Evolutionary conservation across 768 basidiomycete genomes (phyloP), one percentile per base, ranked within the genome.

Genomic region (Mycena filopes): DNA sequence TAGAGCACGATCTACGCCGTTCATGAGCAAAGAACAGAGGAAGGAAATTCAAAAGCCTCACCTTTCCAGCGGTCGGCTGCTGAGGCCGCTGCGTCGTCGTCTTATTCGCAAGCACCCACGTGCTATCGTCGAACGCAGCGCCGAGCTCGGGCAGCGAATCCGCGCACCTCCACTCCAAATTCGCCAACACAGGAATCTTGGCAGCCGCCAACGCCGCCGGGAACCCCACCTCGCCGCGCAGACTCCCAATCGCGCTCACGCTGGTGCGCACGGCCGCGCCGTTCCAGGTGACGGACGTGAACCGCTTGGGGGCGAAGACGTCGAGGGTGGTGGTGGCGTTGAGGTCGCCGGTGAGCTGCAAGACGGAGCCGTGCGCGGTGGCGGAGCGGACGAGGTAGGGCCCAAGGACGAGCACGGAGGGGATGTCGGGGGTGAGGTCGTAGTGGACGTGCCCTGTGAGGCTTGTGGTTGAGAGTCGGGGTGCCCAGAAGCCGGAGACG

Each of bases 101-200:
- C 70, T 87, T 87, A 67, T 89, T 82, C 11, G 88, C 90, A 38
- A 78, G 60, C 10, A 81, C 78, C 90, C 89, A 92, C 16, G 72
- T 71, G 7, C 80, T 77, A 71, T 92, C 91, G 55, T 86, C 83
- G 70, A 84, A 92, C n/a, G 65, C 73, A 0, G 68, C 41, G 29
- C 73, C 71, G 11, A 89, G 76, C 77, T 92, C 91, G 0, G 91
- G 91, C 40, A 92, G 73, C 61, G 86, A 86, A 68, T 90, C 82
- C 26, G 81, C 79, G 72, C 85, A 90, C 59, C 76, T 84, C 91
- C 91, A 92, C 20, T 78, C 72, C 15, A 79, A 63, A 4, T 74
- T 62, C 5, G 71, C 72, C 58, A 91, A 72, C 43, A 66, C 74
- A 15, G 87, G 87, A 12, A 78, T 70, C 2, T 59, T 66, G 25